phyloP scores from a whole-genome alignment of 306 rosid genomes.

The Cajanus cajan region DNA sequence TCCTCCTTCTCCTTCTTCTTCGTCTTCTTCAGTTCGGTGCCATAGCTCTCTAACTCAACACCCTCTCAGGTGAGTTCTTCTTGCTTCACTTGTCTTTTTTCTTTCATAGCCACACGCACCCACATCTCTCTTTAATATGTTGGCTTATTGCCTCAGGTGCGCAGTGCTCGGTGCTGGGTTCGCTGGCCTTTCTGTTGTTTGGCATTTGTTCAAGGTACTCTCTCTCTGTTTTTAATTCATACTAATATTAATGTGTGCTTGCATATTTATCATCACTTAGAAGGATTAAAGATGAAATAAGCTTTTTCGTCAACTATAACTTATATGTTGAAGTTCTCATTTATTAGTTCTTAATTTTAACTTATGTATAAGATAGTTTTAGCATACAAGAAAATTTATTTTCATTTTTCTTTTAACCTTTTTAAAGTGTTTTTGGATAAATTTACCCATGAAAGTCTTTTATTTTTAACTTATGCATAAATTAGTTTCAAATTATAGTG shows the following conservation, averaged over 20 bases:
- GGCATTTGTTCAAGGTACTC: constrained; percentile 68
- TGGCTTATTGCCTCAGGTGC: constrained; percentile 39
- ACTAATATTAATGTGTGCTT: neutral
- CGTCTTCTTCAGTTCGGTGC: constrained; percentile 28
- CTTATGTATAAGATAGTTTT: too few relatives aligned
- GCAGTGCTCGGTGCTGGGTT: constrained; percentile 99
- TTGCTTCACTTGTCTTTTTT: neutral
- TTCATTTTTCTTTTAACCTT: too few relatives aligned
- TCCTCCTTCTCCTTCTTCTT: neutral
- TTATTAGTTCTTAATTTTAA: too few relatives aligned
- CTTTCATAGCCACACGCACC: neutral
- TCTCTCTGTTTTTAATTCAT: neutral
- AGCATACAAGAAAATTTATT: too few relatives aligned
- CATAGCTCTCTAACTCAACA: constrained; percentile 40
- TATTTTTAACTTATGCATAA: too few relatives aligned
- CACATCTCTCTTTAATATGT: neutral
- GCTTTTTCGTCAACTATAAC: too few relatives aligned
- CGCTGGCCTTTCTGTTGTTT: constrained; percentile 85
- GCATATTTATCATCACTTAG: too few relatives aligned
- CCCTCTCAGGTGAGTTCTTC: constrained; percentile 49
- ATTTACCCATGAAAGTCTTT: too few relatives aligned
- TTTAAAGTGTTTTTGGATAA: too few relatives aligned
- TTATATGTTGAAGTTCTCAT: too few relatives aligned
- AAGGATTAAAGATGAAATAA: too few relatives aligned
- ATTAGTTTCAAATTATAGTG: too few relatives aligned